These are phyloP conservation scores for Aspergillus clavatus DNA, from an alignment of 2,329 filamentous ascomycete genomes.

Conservation along the genomic window DNA sequence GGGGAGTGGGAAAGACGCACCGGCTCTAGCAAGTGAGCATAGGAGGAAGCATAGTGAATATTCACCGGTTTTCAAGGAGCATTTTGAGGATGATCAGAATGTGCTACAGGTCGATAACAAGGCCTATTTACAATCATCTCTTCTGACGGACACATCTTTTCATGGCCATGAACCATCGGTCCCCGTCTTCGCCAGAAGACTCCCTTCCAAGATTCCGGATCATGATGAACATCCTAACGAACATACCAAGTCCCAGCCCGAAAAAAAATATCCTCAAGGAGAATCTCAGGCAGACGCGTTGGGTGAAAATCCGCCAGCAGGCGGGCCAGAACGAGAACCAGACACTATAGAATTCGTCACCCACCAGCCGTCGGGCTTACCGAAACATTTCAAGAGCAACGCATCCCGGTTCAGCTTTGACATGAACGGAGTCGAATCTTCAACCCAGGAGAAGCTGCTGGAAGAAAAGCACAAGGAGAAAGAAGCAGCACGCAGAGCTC, in stretches of 20 bases:
- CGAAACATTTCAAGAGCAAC: constrained; percentile 50
- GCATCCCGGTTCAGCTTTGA: constrained; percentile 64
- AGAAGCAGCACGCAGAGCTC: constrained; percentile 41
- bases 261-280: constrained; percentile 4
- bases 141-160: constrained; percentile 29
- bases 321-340: constrained; percentile 22
- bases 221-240: constrained; percentile 12
- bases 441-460: constrained; percentile 56
- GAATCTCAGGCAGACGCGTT: constrained; percentile 6
- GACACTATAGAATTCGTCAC: constrained; percentile 30
- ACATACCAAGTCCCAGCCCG: constrained; percentile 2
- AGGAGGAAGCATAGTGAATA: constrained; percentile 40
- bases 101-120: constrained; percentile 39
- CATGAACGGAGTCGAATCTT: constrained; percentile 53
- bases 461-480: constrained; percentile 59
- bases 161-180: constrained; percentile 29
- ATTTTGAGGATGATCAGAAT: constrained; percentile 51
- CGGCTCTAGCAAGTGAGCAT: constrained; percentile 18
- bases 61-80: constrained; percentile 57
- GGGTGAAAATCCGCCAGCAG: constrained; percentile 5
- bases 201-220: constrained; percentile 35
- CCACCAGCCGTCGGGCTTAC: constrained; percentile 32
- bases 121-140: constrained; percentile 40
- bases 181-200: constrained; percentile 42
- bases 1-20: constrained; percentile 11